These are phyloP conservation scores for Bruguiera parviflora DNA, from an alignment of 345 rosid genomes.

Conservation along the genomic window DNA sequence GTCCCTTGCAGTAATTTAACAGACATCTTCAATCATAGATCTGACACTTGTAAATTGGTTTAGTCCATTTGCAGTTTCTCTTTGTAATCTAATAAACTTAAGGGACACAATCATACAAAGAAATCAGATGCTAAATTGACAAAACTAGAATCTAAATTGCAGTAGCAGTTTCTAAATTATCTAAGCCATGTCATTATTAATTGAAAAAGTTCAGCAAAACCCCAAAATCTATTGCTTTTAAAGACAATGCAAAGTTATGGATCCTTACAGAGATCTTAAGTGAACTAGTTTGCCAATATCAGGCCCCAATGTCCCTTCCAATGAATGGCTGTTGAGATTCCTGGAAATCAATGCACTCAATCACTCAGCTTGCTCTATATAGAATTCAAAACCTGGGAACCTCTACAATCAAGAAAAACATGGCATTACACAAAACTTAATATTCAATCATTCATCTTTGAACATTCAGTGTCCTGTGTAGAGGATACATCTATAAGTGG, in stretches of 20 bases:
- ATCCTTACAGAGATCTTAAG: conserved; percentile 69
- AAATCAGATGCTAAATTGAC: no score
- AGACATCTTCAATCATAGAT: no score
- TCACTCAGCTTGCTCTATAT: background rate
- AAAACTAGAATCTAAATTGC: no score
- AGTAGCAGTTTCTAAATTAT: no score
- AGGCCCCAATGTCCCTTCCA: conserved; percentile 68
- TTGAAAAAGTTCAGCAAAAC: no score
- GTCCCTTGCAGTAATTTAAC: no score
- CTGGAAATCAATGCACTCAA: conserved; percentile 33
- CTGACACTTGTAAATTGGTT: no score
- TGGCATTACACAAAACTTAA: background rate
- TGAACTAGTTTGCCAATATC: conserved; percentile 66
- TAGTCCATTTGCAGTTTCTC: no score
- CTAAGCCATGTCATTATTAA: no score
- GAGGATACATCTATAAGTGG: background rate
- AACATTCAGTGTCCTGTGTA: background rate
- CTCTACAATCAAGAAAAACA: background rate
- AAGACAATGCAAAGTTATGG: background rate
- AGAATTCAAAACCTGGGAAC: background rate
- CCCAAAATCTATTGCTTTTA: background rate
- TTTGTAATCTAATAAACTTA: no score
- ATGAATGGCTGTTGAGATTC: conserved; percentile 53
- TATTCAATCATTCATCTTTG: background rate
- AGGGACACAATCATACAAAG: no score